Evolutionary conservation across 2,329 filamentous ascomycete species (phyloP), one percentile per base, ranked within the genome.

Genomic region (Verticillium longisporum): DNA sequence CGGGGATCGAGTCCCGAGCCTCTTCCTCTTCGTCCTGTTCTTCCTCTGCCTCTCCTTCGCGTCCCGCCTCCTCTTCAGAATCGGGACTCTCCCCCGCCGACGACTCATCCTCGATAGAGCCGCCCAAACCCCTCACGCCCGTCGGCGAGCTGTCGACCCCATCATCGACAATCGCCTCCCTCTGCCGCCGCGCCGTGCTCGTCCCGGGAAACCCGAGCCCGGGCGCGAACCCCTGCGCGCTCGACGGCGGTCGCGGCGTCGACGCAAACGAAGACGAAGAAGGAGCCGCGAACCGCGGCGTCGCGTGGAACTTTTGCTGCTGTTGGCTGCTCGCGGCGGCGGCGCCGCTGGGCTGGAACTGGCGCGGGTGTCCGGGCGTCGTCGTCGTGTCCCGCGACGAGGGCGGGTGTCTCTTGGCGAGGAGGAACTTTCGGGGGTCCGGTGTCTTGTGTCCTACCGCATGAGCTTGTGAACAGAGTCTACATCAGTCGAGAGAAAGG

Each of bases 371-470:
- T 31, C 26, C 26, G 26, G 26, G 26, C 26, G 26, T 26, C 26
- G 70, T 65, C 13, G 71, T 71, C 26, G 71, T 70, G 62, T 74
- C 72, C 31, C 72, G 72, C 6, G 65, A 65, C 21, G 68, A 63
- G 57, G 71, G 69, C n/a, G 71, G 67, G 14, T 68, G 67, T 34
- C 73, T 64, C 60, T 73, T 76, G 2, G 73, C 67, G 6, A 74
- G 68, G 60, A 77, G 67, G 61, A 78, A 78, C 6, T 74, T 71
- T 62, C 74, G 70, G 21, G 76, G 74, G 6, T 73, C 71, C 4
- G 75, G 73, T 37, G 76, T 78, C 76, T 78, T 9, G 26, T 3
- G 26, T 26, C 26, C 31, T 32, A 34, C 50, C 18, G 36, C 15
- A 33, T 58, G 15, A 58, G 57, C 15, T 31, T 21, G 54, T 31